Conservation (phyloP, 768 basidiomycete species). For the Cystofilobasidium capitatum region DNA sequence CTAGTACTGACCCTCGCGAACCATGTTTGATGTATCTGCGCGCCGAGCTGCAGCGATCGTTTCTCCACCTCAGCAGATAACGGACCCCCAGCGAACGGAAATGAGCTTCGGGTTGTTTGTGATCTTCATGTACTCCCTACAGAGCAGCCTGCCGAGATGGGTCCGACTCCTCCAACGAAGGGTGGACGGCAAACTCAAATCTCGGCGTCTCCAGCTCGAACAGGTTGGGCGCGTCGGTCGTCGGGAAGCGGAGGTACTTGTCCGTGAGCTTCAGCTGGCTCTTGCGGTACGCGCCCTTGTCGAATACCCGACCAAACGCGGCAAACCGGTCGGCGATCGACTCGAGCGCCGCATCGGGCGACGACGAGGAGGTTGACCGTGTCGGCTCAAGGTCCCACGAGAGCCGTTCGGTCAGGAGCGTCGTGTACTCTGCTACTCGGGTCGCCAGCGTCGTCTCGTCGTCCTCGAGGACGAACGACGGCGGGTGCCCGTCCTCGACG, state of each 20-base stretch:
- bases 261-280: background rate
- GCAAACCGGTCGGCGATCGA: no score
- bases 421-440: slow-evolving; percentile 7
- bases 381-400: slow-evolving; percentile 11
- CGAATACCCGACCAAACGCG: background rate
- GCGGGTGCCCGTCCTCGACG: background rate
- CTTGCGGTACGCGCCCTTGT: background rate
- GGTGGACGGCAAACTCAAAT: background rate
- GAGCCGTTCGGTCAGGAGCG: slow-evolving; percentile 15
- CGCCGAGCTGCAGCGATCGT: no score
- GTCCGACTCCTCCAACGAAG: no score
- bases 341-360: no score
- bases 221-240: background rate
- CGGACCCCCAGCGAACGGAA: no score
- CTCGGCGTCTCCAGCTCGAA: background rate
- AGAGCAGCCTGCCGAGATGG: no score
- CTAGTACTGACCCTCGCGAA: no score
- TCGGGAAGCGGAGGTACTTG: background rate
- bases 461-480: background rate
- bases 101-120: no score
- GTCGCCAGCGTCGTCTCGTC: slow-evolving; percentile 6
- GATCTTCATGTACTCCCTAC: no score
- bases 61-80: no score
- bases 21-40: no score
- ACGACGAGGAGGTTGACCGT: background rate